These are phyloP conservation scores for Pholiota molesta DNA, from an alignment of 768 basidiomycete species.

Conservation along the genomic window DNA sequence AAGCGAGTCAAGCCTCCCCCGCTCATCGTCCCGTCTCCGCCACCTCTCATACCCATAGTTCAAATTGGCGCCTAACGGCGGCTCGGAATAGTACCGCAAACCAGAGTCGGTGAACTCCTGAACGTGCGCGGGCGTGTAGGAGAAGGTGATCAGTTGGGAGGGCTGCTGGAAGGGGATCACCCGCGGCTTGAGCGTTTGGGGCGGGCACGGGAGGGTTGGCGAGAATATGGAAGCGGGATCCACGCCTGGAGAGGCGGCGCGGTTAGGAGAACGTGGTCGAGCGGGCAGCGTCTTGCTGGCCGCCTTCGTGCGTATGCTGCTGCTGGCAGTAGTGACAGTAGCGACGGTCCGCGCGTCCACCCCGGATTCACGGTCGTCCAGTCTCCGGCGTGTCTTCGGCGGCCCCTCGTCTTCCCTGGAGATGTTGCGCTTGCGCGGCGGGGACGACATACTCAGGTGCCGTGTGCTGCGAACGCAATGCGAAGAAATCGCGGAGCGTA, in stretches of 20 bases:
- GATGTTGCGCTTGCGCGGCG: background rate
- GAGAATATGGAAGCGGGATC: background rate
- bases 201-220: background rate
- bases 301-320: background rate
- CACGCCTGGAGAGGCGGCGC: background rate
- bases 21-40: slow-evolving; percentile 65
- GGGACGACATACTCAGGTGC: background rate
- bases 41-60: slow-evolving; percentile 75
- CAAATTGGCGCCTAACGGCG: slow-evolving; percentile 68
- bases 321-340: background rate
- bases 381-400: background rate
- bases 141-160: slow-evolving; percentile 69
- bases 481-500: background rate
- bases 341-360: background rate
- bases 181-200: slow-evolving; percentile 11
- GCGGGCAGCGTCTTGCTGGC: background rate
- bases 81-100: slow-evolving; percentile 70
- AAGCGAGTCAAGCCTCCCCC: slow-evolving; percentile 69
- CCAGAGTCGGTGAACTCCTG: slow-evolving; percentile 72
- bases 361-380: background rate
- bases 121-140: slow-evolving; percentile 58
- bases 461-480: background rate
- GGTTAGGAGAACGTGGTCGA: background rate
- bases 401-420: background rate
- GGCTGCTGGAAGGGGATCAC: slow-evolving; percentile 69